Evolutionary conservation across 2,329 filamentous ascomycete species (phyloP), one percentile per base, ranked within the genome.

Genomic region (Tolypocladium inflatum): DNA sequence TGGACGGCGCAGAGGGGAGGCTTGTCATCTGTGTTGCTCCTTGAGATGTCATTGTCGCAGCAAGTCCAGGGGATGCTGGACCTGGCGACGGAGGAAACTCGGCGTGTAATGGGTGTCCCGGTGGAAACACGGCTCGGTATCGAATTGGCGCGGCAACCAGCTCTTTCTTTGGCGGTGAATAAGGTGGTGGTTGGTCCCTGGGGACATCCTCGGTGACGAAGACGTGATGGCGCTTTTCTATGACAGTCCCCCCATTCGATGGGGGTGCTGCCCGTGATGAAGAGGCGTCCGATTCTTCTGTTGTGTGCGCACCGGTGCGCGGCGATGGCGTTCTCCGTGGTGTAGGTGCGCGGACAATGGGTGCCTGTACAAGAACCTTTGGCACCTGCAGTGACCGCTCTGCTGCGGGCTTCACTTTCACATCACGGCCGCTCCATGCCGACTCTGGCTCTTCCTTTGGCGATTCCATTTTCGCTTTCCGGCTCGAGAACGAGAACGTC

Each of bases 1-100:
- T 61, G 4, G 71, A 66, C 4, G 80, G 79, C 0, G 79, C 81
- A 33, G 82, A 68, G 1, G 81, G 80, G 15, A 89, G 80, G 11
- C 86, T 79, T 1, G 79, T 77, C 75, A 90, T 76, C 26, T 75
- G 78, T 51, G 87, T 83, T 2, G 77, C 82, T 1, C 85, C 81
- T 58, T 83, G 80, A 0, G 84, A 82, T 13, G 80, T 81, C 78
- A 89, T 88, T 0, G 81, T 81, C 17, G 78, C 77, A 42, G 84
- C 78, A 43, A 88, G 73, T 0, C 79, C 85, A 2, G 87, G 85
- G 1, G 87, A 87, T 0, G 83, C 71, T 2, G 84, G 84, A 0
- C 80, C 80, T 0, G 86, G 84, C 6, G 85, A 84, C 1, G 78
- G 78, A 2, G 83, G 79, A 38, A 79, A 79, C 57, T 80, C 76